Conservation (phyloP, 202 grass and related monocot genomes). For the Bolboschoenoplectus hybrid region DNA sequence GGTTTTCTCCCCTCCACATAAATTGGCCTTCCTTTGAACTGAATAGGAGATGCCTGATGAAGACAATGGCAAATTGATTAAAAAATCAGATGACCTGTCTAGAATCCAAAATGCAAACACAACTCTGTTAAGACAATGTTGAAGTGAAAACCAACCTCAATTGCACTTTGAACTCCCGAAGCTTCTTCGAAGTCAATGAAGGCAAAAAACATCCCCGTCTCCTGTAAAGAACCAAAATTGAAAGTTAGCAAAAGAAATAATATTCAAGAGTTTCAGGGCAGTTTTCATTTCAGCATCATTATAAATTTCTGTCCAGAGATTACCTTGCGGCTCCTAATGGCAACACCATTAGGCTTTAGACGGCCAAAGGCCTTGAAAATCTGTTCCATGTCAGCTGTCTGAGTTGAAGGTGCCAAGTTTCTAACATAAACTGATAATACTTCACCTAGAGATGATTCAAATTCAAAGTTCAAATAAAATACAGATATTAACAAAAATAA, state of each 20-base stretch:
- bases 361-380: constrained; percentile 71
- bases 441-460: constrained; percentile 15
- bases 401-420: constrained; percentile 74
- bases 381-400: constrained; percentile 67
- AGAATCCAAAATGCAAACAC: background rate
- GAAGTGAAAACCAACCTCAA: constrained; percentile 53
- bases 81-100: constrained; percentile 14
- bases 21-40: constrained; percentile 74
- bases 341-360: constrained; percentile 77
- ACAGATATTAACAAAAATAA: constrained; percentile 17
- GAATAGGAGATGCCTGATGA: constrained; percentile 79
- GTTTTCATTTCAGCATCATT: background rate
- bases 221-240: constrained; percentile 46
- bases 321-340: constrained; percentile 88
- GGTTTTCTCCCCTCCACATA: constrained; percentile 77
- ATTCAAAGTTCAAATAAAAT: constrained; percentile 16
- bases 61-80: background rate
- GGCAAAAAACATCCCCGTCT: constrained; percentile 81
- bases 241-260: constrained; percentile 36
- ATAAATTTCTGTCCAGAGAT: background rate
- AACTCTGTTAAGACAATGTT: constrained; percentile 4
- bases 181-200: constrained; percentile 87
- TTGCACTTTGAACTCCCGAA: constrained; percentile 69
- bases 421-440: constrained; percentile 64
- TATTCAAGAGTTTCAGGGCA: constrained; percentile 17